Conservation (phyloP, 768 basidiomycete genomes). For the Asterophora parasitica region DNA sequence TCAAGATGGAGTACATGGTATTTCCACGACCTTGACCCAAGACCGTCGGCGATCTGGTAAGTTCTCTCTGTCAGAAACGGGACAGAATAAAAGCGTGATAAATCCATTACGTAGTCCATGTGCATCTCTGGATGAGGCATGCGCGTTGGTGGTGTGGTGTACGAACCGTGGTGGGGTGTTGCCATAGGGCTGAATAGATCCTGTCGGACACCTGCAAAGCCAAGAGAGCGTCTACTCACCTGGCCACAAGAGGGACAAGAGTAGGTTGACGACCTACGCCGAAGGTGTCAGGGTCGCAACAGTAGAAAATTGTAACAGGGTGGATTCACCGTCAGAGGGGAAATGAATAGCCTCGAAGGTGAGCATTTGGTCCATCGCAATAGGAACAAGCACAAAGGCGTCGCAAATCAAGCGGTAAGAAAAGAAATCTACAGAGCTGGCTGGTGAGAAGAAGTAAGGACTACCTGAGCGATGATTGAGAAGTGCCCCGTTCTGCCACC, state of each 20-base stretch:
- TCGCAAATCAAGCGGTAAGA: conserved; percentile 3
- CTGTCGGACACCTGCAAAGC: conserved; percentile 3
- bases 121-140: conserved; percentile 82
- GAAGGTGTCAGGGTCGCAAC: conserved; percentile 1
- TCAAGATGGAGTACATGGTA: conserved; percentile 46
- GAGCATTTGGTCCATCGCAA: conserved; percentile 56
- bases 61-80: conserved; percentile 1
- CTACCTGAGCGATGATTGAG: conserved; percentile 17
- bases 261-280: conserved; percentile 60
- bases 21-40: conserved; percentile 65
- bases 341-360: conserved; percentile 73
- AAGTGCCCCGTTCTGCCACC: not conserved
- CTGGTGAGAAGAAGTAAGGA: conserved; percentile 6
- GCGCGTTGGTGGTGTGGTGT: conserved; percentile 45
- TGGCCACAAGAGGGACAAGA: conserved; percentile 71
- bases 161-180: conserved; percentile 38
- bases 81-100: not conserved
- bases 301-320: not conserved
- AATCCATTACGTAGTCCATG: conserved; percentile 64
- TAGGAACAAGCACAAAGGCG: conserved; percentile 2
- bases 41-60: conserved; percentile 63
- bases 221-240: conserved; percentile 32
- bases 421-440: conserved; percentile 17
- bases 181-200: conserved; percentile 35
- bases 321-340: conserved; percentile 57